phyloP scores from a whole-genome alignment of 2,329 filamentous ascomycete genomes.

The Apiospora pterosperma region DNA sequence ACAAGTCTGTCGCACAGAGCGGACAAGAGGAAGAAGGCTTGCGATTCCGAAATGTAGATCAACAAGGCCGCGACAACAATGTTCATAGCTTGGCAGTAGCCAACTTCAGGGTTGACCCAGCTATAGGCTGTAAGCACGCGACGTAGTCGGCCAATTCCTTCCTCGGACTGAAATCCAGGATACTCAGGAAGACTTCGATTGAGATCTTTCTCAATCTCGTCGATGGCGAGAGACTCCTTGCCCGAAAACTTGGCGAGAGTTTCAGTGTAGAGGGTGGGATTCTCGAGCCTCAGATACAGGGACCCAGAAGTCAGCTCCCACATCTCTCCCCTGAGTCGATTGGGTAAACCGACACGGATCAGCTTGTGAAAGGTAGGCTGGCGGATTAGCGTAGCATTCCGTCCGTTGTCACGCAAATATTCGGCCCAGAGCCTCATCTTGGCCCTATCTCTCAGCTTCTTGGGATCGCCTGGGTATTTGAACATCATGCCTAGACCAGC shows the following conservation, averaged over 20 bases:
- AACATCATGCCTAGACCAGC: constrained; percentile 91
- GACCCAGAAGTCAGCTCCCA: constrained; percentile 96
- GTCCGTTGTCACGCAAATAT: constrained; percentile 91
- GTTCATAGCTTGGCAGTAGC: constrained; percentile 99
- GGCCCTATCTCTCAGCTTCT: constrained; percentile 88
- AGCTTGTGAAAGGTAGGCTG: constrained; percentile 98
- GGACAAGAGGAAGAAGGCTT: constrained; percentile 93
- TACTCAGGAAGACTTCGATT: constrained; percentile 97
- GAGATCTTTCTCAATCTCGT: constrained; percentile 98
- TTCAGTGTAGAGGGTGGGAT: constrained; percentile 78
- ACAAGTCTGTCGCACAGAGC: constrained; percentile 88
- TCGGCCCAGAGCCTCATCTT: constrained; percentile 98
- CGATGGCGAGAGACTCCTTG: constrained; percentile 87
- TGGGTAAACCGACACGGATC: constrained; percentile 91
- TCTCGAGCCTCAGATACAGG: constrained; percentile 81
- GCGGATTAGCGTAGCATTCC: constrained; percentile 86
- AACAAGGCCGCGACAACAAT: constrained; percentile 97
- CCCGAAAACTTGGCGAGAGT: constrained; percentile 82
- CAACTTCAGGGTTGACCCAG: constrained; percentile 93
- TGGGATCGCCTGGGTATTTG: constrained; percentile 89
- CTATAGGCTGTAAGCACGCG: constrained; percentile 95
- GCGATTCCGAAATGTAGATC: constrained; percentile 96
- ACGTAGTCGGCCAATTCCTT: constrained; percentile 85
- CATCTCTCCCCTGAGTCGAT: constrained; percentile 86
- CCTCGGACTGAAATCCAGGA: constrained; percentile 92